phyloP scores from a whole-genome alignment of 257 asterid species.

The Fraxinus cuspidata region DNA sequence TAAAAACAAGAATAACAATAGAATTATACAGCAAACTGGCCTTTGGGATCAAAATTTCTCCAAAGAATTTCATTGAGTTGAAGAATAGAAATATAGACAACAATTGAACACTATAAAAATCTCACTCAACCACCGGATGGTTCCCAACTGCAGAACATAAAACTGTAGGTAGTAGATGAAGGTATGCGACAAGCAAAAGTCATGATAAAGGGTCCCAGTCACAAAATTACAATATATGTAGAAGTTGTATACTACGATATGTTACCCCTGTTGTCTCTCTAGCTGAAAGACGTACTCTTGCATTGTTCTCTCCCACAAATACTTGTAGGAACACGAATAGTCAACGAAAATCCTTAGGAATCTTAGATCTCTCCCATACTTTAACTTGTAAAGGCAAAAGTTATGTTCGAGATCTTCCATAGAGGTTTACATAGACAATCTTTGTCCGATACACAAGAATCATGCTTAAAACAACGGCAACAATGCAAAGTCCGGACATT shows the following conservation, averaged over 20 bases:
- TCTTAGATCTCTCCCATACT: not conserved
- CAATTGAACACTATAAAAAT: not conserved
- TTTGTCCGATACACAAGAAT: conserved; percentile 77
- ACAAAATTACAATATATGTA: not conserved
- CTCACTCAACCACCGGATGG: conserved; percentile 29
- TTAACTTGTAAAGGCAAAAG: not conserved
- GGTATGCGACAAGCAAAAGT: not conserved
- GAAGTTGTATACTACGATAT: not conserved
- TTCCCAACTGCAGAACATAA: not conserved
- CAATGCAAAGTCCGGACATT: conserved; percentile 77
- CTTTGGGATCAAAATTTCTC: conserved; percentile 26
- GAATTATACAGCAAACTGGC: conserved; percentile 17
- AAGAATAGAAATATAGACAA: conserved; percentile 18
- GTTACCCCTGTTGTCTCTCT: not conserved
- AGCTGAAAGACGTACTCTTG: not conserved
- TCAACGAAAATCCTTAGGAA: not conserved
- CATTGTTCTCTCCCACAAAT: not conserved
- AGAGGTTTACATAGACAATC: conserved; percentile 63
- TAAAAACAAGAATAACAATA: not conserved
- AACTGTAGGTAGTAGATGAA: not conserved
- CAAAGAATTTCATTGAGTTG: conserved; percentile 27
- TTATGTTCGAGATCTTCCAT: conserved; percentile 54
- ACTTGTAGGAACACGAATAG: not conserved
- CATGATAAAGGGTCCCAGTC: not conserved
- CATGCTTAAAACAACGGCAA: conserved; percentile 70